Evolutionary conservation across 768 basidiomycete genomes (phyloP), one percentile per base, ranked within the genome.

Genomic region (Gyrodon lividus): DNA sequence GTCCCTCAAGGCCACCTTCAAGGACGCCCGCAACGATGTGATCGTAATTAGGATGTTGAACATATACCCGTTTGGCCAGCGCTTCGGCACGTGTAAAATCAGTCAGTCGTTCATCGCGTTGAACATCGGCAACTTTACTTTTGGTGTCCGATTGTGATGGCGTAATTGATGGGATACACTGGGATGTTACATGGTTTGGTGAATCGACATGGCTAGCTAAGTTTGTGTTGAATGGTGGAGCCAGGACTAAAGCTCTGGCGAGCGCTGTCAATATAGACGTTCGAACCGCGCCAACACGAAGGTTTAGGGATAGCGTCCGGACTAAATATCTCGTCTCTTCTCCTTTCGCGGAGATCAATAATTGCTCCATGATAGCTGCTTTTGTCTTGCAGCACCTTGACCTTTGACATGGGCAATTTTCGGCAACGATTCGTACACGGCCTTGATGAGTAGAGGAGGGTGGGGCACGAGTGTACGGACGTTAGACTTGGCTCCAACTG

Each of bases 261-360:
- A 96, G 74, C 10, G 90, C 87, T 20, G 83, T 83, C 43, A 94
- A 76, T 30, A 96, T 80, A 6, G 92, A 87, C 22, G 88, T 82
- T 57, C 90, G 77, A 24, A 94, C 91, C 3, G 93, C 94, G 1
- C 94, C 94, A 14, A 96, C 93, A 41, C 91, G 82, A 39, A 92
- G 74, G 66, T 92, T 86, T 62, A 81, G 80, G 24, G 77, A 82
- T 23, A 94, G 74, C 2, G 81, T 89, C 34, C 89, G 79, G 26
- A 87, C 85, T 37, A 96, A 74, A 60, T 84, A 97, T 24, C 92
- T 79, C n/a, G 81, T 77, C 70, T 97, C 92, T 68, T 96, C 94
- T 20, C 92, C 94, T 52, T 77, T 81, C 0, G 93, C 87, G 9
- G 89, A 78, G 6, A 96, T 79, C n/a, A 96, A 78, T 20, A 96